Evolutionary conservation across 2,329 filamentous ascomycete genomes (phyloP).

Genomic region (Trichoderma simmonsii): DNA sequence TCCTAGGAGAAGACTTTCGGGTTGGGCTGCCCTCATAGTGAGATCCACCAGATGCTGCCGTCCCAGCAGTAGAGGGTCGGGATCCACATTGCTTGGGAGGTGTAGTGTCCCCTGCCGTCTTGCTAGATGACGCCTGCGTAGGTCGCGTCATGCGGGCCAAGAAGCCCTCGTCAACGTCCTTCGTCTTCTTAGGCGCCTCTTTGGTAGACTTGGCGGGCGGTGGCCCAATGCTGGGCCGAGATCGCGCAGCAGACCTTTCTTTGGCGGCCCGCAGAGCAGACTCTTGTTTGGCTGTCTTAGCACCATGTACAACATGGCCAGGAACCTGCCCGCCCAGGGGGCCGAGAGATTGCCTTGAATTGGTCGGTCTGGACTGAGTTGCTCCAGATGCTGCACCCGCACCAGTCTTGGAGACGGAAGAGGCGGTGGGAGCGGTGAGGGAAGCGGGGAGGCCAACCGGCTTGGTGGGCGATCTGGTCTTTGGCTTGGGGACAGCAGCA

Average conservation of each 20-base stretch:
- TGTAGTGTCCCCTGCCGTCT: constrained; percentile 55
- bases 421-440: constrained; percentile 66
- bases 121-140: constrained; percentile 66
- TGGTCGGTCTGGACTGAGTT: constrained; percentile 23
- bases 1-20: constrained; percentile 7
- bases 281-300: constrained; percentile 42
- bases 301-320: constrained; percentile 6
- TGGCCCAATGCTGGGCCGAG: constrained; percentile 54
- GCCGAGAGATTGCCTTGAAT: constrained; percentile 32
- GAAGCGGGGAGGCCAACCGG: constrained; percentile 61
- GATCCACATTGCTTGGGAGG: constrained; percentile 44
- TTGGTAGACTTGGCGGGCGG: constrained; percentile 51
- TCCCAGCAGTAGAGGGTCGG: constrained; percentile 9
- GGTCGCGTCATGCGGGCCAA: constrained; percentile 80
- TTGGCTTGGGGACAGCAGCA: constrained; percentile 53
- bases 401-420: constrained; percentile 59
- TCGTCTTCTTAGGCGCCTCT: constrained; percentile 46
- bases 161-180: constrained; percentile 65
- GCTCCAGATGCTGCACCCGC: constrained; percentile 16
- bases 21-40: background rate
- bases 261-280: constrained; percentile 42
- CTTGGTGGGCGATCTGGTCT: constrained; percentile 64
- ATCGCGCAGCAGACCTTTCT: constrained; percentile 45
- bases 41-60: background rate
- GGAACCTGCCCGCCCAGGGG: constrained; percentile 35